Base-by-base conservation (phyloP, 2,329 filamentous ascomycete genomes). In the Cercospora zeae-maydis region DNA sequence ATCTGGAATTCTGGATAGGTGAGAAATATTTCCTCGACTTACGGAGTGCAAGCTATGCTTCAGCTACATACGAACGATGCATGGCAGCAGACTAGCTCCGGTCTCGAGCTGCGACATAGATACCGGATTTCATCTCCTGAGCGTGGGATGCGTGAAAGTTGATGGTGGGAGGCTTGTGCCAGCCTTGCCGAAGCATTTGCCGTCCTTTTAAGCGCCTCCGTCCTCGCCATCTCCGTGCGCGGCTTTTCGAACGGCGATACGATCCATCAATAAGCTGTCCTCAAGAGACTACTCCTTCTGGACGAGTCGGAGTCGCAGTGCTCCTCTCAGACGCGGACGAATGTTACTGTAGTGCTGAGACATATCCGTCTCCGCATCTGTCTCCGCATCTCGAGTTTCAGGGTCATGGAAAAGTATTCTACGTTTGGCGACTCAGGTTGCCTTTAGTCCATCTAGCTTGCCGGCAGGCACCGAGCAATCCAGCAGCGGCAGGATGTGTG, bases 111-210 rank as follows among this genome's bases (percentile, higher is more conserved):
- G 42, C 42, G 13, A 49, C 42, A 49, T n/a, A 49, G 19, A 49
- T 49, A 21, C 42, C 42, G 42, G 4, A 1, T 30, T 49, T 4
- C 21, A 49, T 27, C 21, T 49, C 54, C 54, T 10, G 36, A 30
- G 34, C 14, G 36, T 24, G 52, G 4, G 37, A 30, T 5, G 24
- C 5, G 47, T 39, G 55, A 51, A 19, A 55, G 33, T 16, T 39
- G 31, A 24, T 24, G 55, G 27, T 45, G 24, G 27, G 24, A 31
- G 55, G 55, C 55, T 58, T 11, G 9, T 19, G 52, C 52, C 52
- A 33, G 21, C 30, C n/a, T 36, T 58, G 55, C 55, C 55, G 55
- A 47, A 55, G 33, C 37, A 47, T 33, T 45, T 58, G 55, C 55
- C 55, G 55, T 21, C 9, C n/a, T n/a, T 9, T 45, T 13, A n/a